Base-by-base conservation (phyloP, 1,284 basidiomycete genomes). In the Leccinum fallax region DNA sequence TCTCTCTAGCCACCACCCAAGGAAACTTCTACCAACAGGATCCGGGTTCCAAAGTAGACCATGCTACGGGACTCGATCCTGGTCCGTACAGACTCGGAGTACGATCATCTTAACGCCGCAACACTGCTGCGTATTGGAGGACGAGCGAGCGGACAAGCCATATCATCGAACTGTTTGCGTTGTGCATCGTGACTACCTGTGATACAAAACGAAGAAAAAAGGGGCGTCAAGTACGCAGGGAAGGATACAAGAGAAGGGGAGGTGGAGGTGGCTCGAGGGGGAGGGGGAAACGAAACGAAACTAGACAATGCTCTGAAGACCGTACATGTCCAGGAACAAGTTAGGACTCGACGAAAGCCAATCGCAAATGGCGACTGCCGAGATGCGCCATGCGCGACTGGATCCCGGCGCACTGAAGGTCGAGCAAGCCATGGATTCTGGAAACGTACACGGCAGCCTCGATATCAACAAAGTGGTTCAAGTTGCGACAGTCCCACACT, bases 401-500 rank as follows among this genome's bases (percentile, higher is more conserved):
- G 53, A 78, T 67, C 61, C 79, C 78, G 4, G 69, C 79, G n/a
- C 81, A 69, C 60, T 82, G 79, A 38, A 81, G 71, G 58, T 81
- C 80, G 24, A 82, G 65, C 7, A 79, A 70, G 21, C 72, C 70
- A 9, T 71, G 68, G 36, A 81, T 67, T 0, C 53, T 24, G 7
- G 77, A 66, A 2, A 71, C 74, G 49, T 76, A 77, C 2, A 66
- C 62, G 9, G 65, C 61, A 3, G 30, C 0, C 30, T 32, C 65
- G 4, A 82, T 70, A 65, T 81, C 80, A 38, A 78, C 63, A 66
- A 68, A 78, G 65, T 81, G 79, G 70, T 28, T 28, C 28, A 8
- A 10, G 30, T 78, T 76, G 1, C 79, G 73, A n/a, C 79, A 81
- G 63, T 81, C 81, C 79, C 80, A 81, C 28, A 28, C 28, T 28